Conservation (phyloP, 139 green algal species). For the Mychonastes homosphaera region DNA sequence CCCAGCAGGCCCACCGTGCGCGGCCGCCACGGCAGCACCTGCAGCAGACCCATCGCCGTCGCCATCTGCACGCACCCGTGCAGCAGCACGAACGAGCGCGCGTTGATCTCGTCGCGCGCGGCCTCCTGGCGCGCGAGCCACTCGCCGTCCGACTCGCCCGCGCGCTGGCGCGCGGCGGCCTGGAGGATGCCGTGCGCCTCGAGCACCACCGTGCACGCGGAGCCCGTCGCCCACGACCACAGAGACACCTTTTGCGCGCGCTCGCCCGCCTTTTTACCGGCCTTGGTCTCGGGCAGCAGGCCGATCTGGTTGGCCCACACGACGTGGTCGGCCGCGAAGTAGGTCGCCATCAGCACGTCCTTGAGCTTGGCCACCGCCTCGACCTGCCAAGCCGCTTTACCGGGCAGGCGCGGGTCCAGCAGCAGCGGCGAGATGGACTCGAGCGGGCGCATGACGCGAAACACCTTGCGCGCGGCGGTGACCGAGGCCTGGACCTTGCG, state of each 20-base stretch:
- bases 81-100: constrained; percentile 46
- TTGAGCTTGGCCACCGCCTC: constrained; percentile 79
- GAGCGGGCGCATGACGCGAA: constrained; percentile 74
- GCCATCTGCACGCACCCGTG: constrained; percentile 61
- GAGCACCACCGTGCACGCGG: constrained; percentile 30
- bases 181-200: constrained; percentile 27
- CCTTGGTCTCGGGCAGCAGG: constrained; percentile 58
- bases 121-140: constrained; percentile 48
- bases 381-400: constrained; percentile 46
- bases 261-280: constrained; percentile 47
- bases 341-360: constrained; percentile 77
- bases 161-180: constrained; percentile 10
- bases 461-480: constrained; percentile 79
- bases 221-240: constrained; percentile 50
- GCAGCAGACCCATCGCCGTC: constrained; percentile 21
- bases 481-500: constrained; percentile 82
- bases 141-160: constrained; percentile 47
- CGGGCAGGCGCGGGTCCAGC: constrained; percentile 45
- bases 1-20: constrained; percentile 68
- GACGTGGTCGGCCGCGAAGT: constrained; percentile 88
- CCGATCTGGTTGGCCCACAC: constrained; percentile 81
- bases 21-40: constrained; percentile 60
- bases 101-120: constrained; percentile 44
- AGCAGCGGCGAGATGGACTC: constrained; percentile 66
- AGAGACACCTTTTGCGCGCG: constrained; percentile 59